A percentile compares a stretch with the other conserved stretches of the same genome.
These are phyloP conservation scores for Aphanoascus verrucosus DNA, from an alignment of 2,329 filamentous ascomycete species.

Conservation along the genomic window DNA sequence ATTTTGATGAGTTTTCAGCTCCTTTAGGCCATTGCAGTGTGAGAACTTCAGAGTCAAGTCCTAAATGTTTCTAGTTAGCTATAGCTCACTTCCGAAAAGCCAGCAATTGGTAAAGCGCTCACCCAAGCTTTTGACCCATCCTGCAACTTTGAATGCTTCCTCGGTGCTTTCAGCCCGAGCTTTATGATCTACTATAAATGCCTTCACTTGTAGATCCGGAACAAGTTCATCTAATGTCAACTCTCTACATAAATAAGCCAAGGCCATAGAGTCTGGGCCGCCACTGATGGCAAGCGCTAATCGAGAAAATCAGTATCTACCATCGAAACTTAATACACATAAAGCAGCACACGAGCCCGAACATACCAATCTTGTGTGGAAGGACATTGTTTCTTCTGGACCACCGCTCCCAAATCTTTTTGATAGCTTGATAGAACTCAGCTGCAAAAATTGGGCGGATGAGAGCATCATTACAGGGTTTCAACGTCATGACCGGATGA, in stretches of 20 bases:
- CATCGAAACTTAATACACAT: not conserved
- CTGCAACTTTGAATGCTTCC: slow-evolving; percentile 45
- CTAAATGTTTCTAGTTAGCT: slow-evolving; percentile 18
- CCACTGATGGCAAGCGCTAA: slow-evolving; percentile 74
- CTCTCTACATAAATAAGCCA: slow-evolving; percentile 61
- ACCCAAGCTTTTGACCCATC: slow-evolving; percentile 38
- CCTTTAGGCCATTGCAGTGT: slow-evolving; percentile 44
- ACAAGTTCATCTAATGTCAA: slow-evolving; percentile 26
- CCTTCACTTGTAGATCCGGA: slow-evolving; percentile 33
- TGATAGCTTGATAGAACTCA: slow-evolving; percentile 43
- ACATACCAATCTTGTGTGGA: slow-evolving; percentile 11
- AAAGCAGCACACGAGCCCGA: not conserved
- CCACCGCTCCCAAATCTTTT: slow-evolving; percentile 27
- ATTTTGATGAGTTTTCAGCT: slow-evolving; percentile 28
- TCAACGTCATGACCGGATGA: slow-evolving; percentile 5
- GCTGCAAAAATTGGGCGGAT: not conserved
- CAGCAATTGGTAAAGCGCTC: slow-evolving; percentile 13
- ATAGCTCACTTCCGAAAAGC: not conserved
- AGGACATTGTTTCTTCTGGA: slow-evolving; percentile 24
- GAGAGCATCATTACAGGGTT: slow-evolving; percentile 25
- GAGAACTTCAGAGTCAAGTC: slow-evolving; percentile 28
- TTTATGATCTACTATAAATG: slow-evolving; percentile 53
- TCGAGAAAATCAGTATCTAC: not conserved
- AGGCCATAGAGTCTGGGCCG: slow-evolving; percentile 94
- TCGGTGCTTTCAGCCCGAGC: slow-evolving; percentile 44